Evolutionary conservation across 495 filamentous ascomycete genomes (phyloP), one percentile per base, ranked within the genome.

Genomic region (Trichoderma asperelloides): DNA sequence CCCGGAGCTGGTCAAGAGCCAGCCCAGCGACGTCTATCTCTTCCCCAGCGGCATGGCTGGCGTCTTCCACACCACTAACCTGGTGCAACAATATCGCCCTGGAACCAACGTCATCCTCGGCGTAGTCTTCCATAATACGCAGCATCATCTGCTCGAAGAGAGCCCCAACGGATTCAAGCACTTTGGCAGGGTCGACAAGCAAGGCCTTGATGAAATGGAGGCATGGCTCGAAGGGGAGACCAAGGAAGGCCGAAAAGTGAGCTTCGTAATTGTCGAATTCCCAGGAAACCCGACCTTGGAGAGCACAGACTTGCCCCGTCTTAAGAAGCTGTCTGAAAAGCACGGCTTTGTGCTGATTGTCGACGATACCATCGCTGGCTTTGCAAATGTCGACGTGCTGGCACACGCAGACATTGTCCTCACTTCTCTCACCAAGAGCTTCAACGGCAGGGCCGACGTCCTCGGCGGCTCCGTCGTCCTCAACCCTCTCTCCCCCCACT

Each of bases 361-460:
- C 12, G 84, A 86, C 70, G 83, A 86, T 13, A 85, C 82, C 0
- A 70, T 82, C 30, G 80, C 76, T 2, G 80, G 75, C 6, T 81
- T 79, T n/a, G 76, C 74, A 68, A 86, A 86, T 66, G 70, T 83
- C 27, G 78, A 83, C 67, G 70, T 82, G 23, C 64, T 77, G 27
- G 68, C 71, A 16, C 71, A 71, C 0, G 78, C 76, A 0, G 83
- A 86, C 69, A 71, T 81, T 1, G 64, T 86, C 62, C 63, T 82
- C 7, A 78, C 80, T 1, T 79, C 75, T 41, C 72, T 84, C 9
- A 84, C 81, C 25, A 85, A 85, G 72, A 73, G 74, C 2, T 82
- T 85, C 68, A 79, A 72, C 65, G 84, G 84, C 2, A 79, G 77
- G 64, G 79, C 81, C 9, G 78, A 86, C 66, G 80, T 84, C 43